Evolutionary conservation across 1,284 basidiomycete genomes (phyloP), one percentile per base, ranked within the genome.

Genomic region (Fomitiporia mediterranea): DNA sequence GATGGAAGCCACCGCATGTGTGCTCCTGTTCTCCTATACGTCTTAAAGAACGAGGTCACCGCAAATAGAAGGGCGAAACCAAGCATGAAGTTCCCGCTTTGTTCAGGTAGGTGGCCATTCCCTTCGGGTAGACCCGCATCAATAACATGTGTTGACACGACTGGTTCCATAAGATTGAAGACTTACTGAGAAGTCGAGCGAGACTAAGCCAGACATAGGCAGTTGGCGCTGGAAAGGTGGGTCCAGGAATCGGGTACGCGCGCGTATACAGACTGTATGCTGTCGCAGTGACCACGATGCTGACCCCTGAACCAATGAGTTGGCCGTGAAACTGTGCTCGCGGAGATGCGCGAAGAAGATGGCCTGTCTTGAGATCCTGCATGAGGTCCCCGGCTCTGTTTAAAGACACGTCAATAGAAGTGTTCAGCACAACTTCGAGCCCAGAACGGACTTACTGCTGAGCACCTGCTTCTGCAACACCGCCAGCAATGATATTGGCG

Each of bases 291-390:
- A 98, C 87, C 52, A 97, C 68, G 32, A 98, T 94, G 19, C 91
- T 94, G 4, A 94, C 78, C 0, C 85, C 79, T 8, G 90, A 93
- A 27, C 94, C 94, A 57, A 96, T 86, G 57, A 97, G 74, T 69
- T 97, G 92, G 8, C 89, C 88, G 65, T 84, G 93, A 68, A 94
- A 94, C 64, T 94, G 91, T 2, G 89, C 89, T 65, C 91, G 78
- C 23, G 91, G 91, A 7, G 91, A 93, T 4, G 91, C 94, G 60
- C 82, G 83, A 51, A 95, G 80, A 19, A 98, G 77, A 67, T 94
- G 89, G 0, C 96, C 96, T 1, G 95, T 98, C 74, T 98, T 98
- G 62, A 98, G 77, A 70, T 98, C 96, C 74, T 98, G 95, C 94
- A 98, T 98, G 17, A 98, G 82, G 69, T 98, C 95, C 15, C 95